Evolutionary conservation across 257 asterid species (phyloP).

Genomic region (Rhazya stricta): DNA sequence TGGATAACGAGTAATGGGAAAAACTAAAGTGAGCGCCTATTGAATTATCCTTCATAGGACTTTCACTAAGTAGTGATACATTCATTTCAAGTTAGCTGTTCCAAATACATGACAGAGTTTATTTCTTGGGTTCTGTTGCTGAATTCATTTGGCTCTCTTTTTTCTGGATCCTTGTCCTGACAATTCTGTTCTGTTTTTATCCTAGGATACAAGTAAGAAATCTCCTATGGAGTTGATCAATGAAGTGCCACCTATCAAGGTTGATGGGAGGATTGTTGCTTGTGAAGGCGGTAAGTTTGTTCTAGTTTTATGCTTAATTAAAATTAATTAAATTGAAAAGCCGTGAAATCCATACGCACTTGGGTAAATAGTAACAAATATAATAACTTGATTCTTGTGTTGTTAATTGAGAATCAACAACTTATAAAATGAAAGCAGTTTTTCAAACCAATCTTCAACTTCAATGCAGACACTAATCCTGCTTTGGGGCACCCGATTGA

Average conservation of each 20-base stretch:
- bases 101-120: background rate
- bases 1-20: background rate
- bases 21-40: background rate
- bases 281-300: conserved; percentile 85
- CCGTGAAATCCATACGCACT: background rate
- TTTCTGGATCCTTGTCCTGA: background rate
- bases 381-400: background rate
- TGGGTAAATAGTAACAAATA: background rate
- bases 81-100: background rate
- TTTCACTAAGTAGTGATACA: background rate
- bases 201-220: conserved; percentile 64
- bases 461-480: conserved; percentile 55
- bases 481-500: conserved; percentile 94
- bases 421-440: background rate
- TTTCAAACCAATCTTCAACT: background rate
- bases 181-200: conserved; percentile 6
- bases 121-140: background rate
- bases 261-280: conserved; percentile 71
- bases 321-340: background rate
- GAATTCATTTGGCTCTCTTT: background rate
- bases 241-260: conserved; percentile 96
- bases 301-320: background rate
- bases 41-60: background rate
- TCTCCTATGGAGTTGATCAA: conserved; percentile 97
- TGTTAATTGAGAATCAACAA: background rate